These are phyloP conservation scores for Colletotrichum sp. DNA, from an alignment of 2,329 filamentous ascomycete genomes.

Conservation along the genomic window DNA sequence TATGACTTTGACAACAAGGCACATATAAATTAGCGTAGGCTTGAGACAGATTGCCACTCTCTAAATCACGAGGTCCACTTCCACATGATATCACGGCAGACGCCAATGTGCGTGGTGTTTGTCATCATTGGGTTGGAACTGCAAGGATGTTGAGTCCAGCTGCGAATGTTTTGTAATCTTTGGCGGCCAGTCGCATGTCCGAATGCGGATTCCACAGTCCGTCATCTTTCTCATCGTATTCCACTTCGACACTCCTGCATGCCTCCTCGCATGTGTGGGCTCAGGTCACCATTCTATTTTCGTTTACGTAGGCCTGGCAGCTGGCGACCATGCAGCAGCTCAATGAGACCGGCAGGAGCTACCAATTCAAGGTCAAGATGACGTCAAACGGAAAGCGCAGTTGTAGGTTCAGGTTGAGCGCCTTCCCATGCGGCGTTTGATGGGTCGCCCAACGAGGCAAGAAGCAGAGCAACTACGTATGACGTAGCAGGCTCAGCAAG, in stretches of 20 bases:
- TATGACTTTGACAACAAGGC: neutral
- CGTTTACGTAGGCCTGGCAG: neutral
- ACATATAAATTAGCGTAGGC: neutral
- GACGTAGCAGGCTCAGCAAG: neutral
- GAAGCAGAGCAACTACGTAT: neutral
- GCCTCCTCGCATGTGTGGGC: neutral
- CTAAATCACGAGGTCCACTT: neutral
- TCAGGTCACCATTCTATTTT: neutral
- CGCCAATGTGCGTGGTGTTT: neutral
- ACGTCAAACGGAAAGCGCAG: neutral
- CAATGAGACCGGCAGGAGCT: neutral
- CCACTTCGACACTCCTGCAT: neutral
- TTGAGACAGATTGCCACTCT: neutral
- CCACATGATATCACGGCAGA: neutral
- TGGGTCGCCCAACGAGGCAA: neutral
- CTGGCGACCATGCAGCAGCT: neutral
- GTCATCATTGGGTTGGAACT: neutral
- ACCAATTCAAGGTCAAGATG: neutral
- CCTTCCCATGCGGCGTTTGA: neutral
- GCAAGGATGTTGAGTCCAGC: neutral
- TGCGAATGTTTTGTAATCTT: neutral
- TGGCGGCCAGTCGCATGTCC: neutral
- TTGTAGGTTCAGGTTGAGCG: neutral
- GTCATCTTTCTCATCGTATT: neutral
- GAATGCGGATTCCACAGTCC: neutral